Evolutionary conservation across 179 eudicot genomes (phyloP).

Genomic region (Spinacia oleracea): DNA sequence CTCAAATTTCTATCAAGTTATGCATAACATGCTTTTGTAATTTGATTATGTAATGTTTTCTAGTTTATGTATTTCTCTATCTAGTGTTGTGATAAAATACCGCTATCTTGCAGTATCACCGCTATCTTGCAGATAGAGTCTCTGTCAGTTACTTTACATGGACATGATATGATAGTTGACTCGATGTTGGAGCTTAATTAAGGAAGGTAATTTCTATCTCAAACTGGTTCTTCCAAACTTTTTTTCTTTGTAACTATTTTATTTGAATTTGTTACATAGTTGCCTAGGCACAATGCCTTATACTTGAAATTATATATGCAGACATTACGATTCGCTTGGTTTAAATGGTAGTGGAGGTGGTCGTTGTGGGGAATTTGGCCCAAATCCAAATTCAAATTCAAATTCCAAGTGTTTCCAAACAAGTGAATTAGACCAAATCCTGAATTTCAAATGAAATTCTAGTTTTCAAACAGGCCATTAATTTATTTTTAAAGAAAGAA

Average conservation of each 20-base stretch:
- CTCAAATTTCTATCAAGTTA: no score
- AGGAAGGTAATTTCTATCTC: slow-evolving; percentile 60
- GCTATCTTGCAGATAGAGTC: slow-evolving; percentile 85
- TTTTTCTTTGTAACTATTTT: neutral
- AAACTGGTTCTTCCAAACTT: neutral
- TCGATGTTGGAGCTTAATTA: slow-evolving; percentile 82
- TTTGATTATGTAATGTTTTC: neutral
- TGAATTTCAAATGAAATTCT: no score
- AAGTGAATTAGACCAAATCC: no score
- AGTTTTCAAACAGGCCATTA: no score
- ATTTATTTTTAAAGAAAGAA: no score
- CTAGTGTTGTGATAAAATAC: neutral
- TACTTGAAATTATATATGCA: slow-evolving; percentile 23
- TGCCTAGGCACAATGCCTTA: neutral
- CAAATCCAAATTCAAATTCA: no score
- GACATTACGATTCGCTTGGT: slow-evolving; percentile 95
- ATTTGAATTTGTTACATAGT: neutral
- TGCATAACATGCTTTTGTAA: slow-evolving; percentile 7
- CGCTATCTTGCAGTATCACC: slow-evolving; percentile 74
- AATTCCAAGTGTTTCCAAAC: no score
- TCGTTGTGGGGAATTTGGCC: no score
- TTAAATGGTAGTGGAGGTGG: slow-evolving; percentile 97
- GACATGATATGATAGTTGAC: slow-evolving; percentile 95
- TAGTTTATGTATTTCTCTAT: neutral
- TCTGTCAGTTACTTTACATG: no score